These are phyloP conservation scores for Chenopodium quinoa DNA, from an alignment of 148 eudicot species.

Conservation along the genomic window DNA sequence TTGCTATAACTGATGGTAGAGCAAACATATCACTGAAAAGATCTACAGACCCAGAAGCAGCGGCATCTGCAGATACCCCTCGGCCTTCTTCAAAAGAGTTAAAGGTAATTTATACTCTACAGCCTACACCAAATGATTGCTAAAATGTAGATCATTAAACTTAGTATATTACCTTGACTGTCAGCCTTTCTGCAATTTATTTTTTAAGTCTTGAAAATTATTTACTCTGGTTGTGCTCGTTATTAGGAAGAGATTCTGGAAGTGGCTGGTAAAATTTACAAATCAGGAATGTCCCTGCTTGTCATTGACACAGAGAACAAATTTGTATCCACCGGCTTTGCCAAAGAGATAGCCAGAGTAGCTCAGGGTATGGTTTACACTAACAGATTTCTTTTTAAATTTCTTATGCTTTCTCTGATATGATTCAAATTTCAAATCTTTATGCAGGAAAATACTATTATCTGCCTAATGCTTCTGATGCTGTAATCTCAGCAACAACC, in stretches of 20 bases:
- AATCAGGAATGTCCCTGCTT: slow-evolving; percentile 95
- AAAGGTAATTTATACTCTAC: slow-evolving; percentile 44
- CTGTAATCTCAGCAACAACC: slow-evolving; percentile 89
- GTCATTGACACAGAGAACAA: slow-evolving; percentile 98
- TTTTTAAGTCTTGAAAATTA: neutral
- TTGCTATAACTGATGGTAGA: slow-evolving; percentile 94
- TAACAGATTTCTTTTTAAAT: neutral
- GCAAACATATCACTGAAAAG: slow-evolving; percentile 93
- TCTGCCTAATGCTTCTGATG: slow-evolving; percentile 97
- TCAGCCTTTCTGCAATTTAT: neutral
- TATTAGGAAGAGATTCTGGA: slow-evolving; percentile 93
- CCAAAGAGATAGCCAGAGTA: slow-evolving; percentile 95
- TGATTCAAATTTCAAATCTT: neutral
- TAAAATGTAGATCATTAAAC: neutral
- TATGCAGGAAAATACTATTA: slow-evolving; percentile 92
- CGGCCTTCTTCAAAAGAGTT: slow-evolving; percentile 75
- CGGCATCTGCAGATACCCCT: slow-evolving; percentile 58
- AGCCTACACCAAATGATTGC: neutral
- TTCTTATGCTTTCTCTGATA: neutral
- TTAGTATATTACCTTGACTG: neutral
- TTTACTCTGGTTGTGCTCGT: slow-evolving; percentile 10
- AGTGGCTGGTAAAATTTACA: slow-evolving; percentile 91
- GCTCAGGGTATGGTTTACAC: slow-evolving; percentile 65
- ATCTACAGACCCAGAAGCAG: slow-evolving; percentile 83
- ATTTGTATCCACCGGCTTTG: slow-evolving; percentile 97